phyloP scores from a whole-genome alignment of 1,284 basidiomycete species.

The Naganishia sp. region DNA sequence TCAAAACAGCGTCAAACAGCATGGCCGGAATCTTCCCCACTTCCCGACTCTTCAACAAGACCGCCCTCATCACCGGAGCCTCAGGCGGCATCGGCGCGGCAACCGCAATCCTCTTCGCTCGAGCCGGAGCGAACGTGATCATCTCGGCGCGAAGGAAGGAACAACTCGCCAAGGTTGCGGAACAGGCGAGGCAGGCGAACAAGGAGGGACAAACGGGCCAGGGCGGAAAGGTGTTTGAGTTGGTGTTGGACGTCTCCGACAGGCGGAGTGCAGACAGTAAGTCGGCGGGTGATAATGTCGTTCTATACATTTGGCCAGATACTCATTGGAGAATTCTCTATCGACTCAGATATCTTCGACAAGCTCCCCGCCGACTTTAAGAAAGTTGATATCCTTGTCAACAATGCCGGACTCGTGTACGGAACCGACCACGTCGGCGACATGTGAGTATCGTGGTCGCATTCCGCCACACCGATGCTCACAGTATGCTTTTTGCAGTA shows the following conservation, averaged over 20 bases:
- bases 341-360: slow-evolving; percentile 32
- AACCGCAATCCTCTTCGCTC: slow-evolving; percentile 57
- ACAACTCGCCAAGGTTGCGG: slow-evolving; percentile 61
- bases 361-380: slow-evolving; percentile 34
- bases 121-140: slow-evolving; percentile 63
- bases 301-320: background rate
- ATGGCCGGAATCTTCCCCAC: slow-evolving; percentile 31
- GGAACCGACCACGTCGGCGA: slow-evolving; percentile 52
- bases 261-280: slow-evolving; percentile 31
- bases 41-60: slow-evolving; percentile 37
- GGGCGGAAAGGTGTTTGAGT: slow-evolving; percentile 39
- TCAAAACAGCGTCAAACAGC: no score
- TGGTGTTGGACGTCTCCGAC: slow-evolving; percentile 42
- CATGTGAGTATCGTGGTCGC: slow-evolving; percentile 32
- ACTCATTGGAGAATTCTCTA: background rate
- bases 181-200: slow-evolving; percentile 34
- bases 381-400: slow-evolving; percentile 47
- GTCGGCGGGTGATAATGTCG: slow-evolving; percentile 4
- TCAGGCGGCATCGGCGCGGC: slow-evolving; percentile 53
- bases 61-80: slow-evolving; percentile 53
- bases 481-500: background rate
- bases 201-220: slow-evolving; percentile 38
- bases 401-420: slow-evolving; percentile 54
- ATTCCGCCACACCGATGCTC: no score
- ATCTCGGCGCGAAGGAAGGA: slow-evolving; percentile 61